Evolutionary conservation across 495 filamentous ascomycete genomes (phyloP).

Genomic region (Penicillium odoratum): DNA sequence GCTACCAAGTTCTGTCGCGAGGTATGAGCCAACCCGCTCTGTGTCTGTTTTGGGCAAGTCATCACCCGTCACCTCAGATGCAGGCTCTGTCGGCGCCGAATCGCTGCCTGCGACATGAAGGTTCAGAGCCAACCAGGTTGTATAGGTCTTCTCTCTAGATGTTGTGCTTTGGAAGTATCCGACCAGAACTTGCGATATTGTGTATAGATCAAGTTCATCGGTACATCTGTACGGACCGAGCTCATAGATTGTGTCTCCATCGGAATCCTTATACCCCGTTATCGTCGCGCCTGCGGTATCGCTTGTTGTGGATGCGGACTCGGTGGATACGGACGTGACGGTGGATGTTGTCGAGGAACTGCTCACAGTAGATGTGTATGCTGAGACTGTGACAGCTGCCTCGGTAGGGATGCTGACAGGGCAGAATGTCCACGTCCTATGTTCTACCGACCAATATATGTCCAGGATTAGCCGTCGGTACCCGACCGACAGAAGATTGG

Average conservation of each 20-base stretch:
- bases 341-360: constrained; percentile 17
- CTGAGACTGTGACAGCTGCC: constrained; percentile 25
- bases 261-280: constrained; percentile 30
- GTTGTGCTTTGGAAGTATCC: constrained; percentile 50
- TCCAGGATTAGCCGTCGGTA: constrained; percentile 61
- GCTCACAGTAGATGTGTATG: constrained; percentile 22
- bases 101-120: constrained; percentile 56
- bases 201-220: constrained; percentile 44
- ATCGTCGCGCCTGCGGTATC: constrained; percentile 25
- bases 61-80: constrained; percentile 29
- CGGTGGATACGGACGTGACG: constrained; percentile 18
- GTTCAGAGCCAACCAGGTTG: constrained; percentile 56
- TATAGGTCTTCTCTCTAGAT: constrained; percentile 44
- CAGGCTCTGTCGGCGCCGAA: constrained; percentile 37
- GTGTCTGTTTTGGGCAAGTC: constrained; percentile 35
- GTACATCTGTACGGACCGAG: constrained; percentile 61
- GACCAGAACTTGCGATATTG: constrained; percentile 46
- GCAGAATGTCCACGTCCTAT: constrained; percentile 58
- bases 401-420: constrained; percentile 45
- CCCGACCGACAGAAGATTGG: constrained; percentile 60
- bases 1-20: constrained; percentile 40
- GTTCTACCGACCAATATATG: constrained; percentile 60
- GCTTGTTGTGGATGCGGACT: constrained; percentile 22
- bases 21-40: constrained; percentile 33
- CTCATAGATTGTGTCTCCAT: constrained; percentile 42